Conservation (phyloP, 148 eudicot species). For the Agrostemma githago region DNA sequence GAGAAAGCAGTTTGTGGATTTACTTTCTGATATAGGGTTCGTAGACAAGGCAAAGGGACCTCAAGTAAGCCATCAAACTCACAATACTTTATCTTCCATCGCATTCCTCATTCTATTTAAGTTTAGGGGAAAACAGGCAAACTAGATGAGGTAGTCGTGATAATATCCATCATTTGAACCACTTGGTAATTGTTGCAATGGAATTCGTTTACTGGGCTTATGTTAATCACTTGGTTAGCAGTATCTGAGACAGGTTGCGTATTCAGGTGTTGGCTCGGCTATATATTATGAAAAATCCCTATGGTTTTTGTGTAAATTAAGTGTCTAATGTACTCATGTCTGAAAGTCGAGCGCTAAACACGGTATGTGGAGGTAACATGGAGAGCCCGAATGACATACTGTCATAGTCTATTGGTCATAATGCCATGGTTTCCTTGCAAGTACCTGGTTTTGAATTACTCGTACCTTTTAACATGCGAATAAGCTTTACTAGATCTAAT, state of each 20-base stretch:
- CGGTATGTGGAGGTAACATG: not conserved
- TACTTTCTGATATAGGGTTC: slow-evolving; percentile 78
- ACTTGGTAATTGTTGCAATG: not conserved
- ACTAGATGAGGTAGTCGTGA: not conserved
- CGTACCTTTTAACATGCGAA: not conserved
- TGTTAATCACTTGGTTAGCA: not conserved
- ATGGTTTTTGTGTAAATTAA: not conserved
- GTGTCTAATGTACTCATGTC: not conserved
- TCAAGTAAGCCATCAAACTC: slow-evolving; percentile 45
- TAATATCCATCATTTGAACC: not conserved
- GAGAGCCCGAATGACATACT: not conserved
- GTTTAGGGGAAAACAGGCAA: slow-evolving; percentile 7
- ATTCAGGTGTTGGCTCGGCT: not conserved
- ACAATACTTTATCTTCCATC: not conserved
- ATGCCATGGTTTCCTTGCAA: not conserved
- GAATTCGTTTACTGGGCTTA: not conserved
- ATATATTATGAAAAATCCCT: not conserved
- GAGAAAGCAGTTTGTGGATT: slow-evolving; percentile 79
- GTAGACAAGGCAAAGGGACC: slow-evolving; percentile 81
- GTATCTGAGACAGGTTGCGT: not conserved
- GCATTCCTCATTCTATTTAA: slow-evolving; percentile 1
- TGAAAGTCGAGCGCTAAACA: not conserved
- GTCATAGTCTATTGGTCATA: not conserved
- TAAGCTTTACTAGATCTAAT: not conserved
- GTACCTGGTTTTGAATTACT: not conserved